phyloP scores from a whole-genome alignment of 1,284 basidiomycete species.

The Exobasidium rhododendri region DNA sequence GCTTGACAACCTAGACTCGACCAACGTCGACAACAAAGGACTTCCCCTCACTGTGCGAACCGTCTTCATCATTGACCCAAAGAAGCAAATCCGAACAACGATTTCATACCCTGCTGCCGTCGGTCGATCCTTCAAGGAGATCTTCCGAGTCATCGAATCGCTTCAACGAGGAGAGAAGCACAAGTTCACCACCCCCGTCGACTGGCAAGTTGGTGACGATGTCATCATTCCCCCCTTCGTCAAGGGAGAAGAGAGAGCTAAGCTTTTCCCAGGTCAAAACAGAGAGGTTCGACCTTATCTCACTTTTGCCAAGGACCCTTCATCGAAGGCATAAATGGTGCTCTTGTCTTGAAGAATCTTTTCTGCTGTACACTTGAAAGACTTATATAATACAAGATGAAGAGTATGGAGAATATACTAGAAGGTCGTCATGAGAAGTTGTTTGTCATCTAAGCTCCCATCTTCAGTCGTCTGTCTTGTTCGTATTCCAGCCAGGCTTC shows the following conservation, averaged over 20 bases:
- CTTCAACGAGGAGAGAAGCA: slow-evolving; percentile 82
- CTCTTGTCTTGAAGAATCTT: too few species aligned
- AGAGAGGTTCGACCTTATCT: slow-evolving; percentile 60
- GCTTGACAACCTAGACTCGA: slow-evolving; percentile 90
- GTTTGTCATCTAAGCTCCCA: too few species aligned
- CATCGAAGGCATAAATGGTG: too few species aligned
- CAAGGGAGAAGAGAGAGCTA: slow-evolving; percentile 73
- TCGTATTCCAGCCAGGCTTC: slow-evolving; percentile 32
- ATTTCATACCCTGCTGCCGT: slow-evolving; percentile 68
- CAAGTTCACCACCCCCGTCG: slow-evolving; percentile 67
- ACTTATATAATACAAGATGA: too few species aligned
- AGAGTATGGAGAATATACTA: too few species aligned
- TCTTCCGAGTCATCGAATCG: slow-evolving; percentile 77
- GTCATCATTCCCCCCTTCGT: slow-evolving; percentile 94
- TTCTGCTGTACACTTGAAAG: too few species aligned
- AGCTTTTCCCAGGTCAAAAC: slow-evolving; percentile 68
- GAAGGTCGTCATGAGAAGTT: too few species aligned
- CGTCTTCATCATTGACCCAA: slow-evolving; percentile 54
- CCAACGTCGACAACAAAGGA: slow-evolving; percentile 89
- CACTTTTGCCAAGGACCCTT: slow-evolving; percentile 57
- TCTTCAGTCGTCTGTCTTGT: neutral
- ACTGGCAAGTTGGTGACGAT: slow-evolving; percentile 89
- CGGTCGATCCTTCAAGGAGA: slow-evolving; percentile 68
- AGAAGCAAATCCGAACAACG: slow-evolving; percentile 58
- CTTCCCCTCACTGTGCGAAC: slow-evolving; percentile 73